These are phyloP conservation scores for Erodium trifolium DNA, from an alignment of 441 rosid genomes.

Conservation along the genomic window DNA sequence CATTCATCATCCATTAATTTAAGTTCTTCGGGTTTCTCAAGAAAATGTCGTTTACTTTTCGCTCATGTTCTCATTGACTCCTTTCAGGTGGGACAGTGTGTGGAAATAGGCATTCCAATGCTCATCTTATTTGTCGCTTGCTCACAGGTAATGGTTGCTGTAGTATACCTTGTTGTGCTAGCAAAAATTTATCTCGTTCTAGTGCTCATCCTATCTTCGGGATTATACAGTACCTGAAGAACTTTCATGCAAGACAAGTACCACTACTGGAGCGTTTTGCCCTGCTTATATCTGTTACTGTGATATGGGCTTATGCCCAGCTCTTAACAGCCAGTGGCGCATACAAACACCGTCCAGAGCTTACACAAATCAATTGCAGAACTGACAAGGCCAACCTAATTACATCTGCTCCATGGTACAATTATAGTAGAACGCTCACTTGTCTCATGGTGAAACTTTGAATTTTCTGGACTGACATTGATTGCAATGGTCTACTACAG, in stretches of 20 bases:
- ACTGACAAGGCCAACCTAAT: conserved; percentile 95
- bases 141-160: conserved; percentile 57
- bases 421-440: not conserved
- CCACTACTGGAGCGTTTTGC: conserved; percentile 89
- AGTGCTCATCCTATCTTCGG: too few species aligned
- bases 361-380: conserved; percentile 79
- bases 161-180: not conserved
- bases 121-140: conserved; percentile 68
- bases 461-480: too few species aligned
- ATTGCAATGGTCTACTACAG: conserved; percentile 23
- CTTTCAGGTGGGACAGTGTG: conserved; percentile 75
- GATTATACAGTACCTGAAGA: conserved; percentile 69
- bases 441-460: too few species aligned
- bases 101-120: conserved; percentile 91
- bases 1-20: too few species aligned
- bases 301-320: conserved; percentile 97
- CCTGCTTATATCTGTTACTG: conserved; percentile 59
- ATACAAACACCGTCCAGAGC: conserved; percentile 72
- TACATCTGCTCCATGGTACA: conserved; percentile 89
- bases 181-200: too few species aligned
- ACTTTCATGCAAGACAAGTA: conserved; percentile 48
- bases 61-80: conserved; percentile 8
- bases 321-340: conserved; percentile 95
- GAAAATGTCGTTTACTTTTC: conserved; percentile 3
- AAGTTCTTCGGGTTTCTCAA: not conserved